phyloP scores from a whole-genome alignment of 768 basidiomycete species.

The Termitomyces sp. region DNA sequence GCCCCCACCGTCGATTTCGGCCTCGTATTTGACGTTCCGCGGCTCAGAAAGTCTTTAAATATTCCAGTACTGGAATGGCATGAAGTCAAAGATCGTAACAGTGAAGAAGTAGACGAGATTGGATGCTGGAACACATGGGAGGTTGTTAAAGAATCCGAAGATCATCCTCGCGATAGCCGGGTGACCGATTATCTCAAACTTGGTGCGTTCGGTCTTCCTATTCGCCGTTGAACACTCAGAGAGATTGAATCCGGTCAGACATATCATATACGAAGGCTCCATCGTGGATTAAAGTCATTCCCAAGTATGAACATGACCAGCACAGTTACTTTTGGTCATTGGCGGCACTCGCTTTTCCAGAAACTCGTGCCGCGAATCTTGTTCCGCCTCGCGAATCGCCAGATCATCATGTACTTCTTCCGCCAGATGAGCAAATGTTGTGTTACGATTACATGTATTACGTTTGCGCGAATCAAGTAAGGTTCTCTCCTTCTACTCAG shows the following conservation, averaged over 20 bases:
- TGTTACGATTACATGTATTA: slow-evolving; percentile 53
- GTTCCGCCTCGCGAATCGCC: slow-evolving; percentile 36
- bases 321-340: slow-evolving; percentile 42
- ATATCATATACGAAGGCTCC: slow-evolving; percentile 49
- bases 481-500: slow-evolving; percentile 7
- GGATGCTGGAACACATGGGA: slow-evolving; percentile 57
- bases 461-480: slow-evolving; percentile 40
- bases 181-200: slow-evolving; percentile 33
- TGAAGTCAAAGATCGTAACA: slow-evolving; percentile 48
- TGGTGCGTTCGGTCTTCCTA: slow-evolving; percentile 20
- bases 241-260: slow-evolving; percentile 25
- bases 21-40: slow-evolving; percentile 55
- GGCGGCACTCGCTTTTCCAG: slow-evolving; percentile 41
- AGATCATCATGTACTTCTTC: slow-evolving; percentile 33
- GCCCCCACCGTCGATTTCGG: slow-evolving; percentile 52
- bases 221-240: slow-evolving; percentile 10
- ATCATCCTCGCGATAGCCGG: slow-evolving; percentile 32
- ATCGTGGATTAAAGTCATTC: slow-evolving; percentile 42
- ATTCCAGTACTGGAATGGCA: slow-evolving; percentile 58
- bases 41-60: slow-evolving; percentile 37
- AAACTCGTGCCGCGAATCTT: slow-evolving; percentile 32
- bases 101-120: slow-evolving; percentile 36
- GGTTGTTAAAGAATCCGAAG: slow-evolving; percentile 34
- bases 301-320: slow-evolving; percentile 37
- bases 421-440: slow-evolving; percentile 45